Evolutionary conservation across 2,329 filamentous ascomycete genomes (phyloP), one percentile per base, ranked within the genome.

Genomic region (Phyllachora maydis): DNA sequence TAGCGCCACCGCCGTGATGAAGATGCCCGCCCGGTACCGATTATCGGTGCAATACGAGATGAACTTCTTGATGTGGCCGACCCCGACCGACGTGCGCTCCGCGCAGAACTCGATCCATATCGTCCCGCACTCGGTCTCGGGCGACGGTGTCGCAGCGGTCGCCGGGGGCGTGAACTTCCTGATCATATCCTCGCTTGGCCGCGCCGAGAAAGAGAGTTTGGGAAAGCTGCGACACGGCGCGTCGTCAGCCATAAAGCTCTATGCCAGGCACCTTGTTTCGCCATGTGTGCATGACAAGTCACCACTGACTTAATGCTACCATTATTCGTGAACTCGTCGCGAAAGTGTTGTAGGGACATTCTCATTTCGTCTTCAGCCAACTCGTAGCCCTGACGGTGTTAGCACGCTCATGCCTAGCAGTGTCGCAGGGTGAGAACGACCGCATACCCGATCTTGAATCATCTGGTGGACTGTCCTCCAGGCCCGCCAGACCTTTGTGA

Each of bases 401-500:
- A n/a, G n/a, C n/a, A n/a, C n/a, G n/a, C n/a, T n/a, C n/a, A n/a
- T n/a, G n/a, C n/a, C n/a, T n/a, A n/a, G n/a, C n/a, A n/a, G n/a
- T n/a, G n/a, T n/a, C n/a, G n/a, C n/a, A n/a, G n/a, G n/a, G n/a
- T n/a, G n/a, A n/a, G n/a, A n/a, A n/a, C n/a, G n/a, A 20, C 17
- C 20, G 39, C 75, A 39, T 65, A 92, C 83, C 47, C 85, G 59
- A 49, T 95, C 88, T 31, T 65, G 60, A 37, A 88, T 74, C 85
- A 98, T 91, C 60, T 98, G 79, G 49, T 91, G 81, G 23, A 82
- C 71, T 6, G 88, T 98, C 50, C 71, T 70, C 68, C 79, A 90
- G 38, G 83, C 81, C 49, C 85, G 77, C 85, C 88, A 98, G 36
- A 93, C 67, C 43, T 77, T 70, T 40, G 63, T 54, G 23, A 60